Conservation (phyloP, 1,284 basidiomycete genomes). For the Ustilago vetiveriae region DNA sequence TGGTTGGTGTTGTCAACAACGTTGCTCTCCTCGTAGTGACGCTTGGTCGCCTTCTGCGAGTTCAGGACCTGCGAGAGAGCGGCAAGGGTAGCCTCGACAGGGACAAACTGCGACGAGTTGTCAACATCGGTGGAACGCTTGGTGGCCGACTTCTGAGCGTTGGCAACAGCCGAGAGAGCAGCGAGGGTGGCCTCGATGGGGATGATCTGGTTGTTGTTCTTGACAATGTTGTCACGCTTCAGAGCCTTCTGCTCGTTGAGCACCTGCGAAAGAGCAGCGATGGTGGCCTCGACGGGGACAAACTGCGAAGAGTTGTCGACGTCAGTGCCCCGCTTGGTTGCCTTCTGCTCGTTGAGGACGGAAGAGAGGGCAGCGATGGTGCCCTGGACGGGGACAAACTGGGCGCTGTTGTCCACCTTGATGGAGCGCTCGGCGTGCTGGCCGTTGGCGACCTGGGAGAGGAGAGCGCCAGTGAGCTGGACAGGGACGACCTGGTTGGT, state of each 20-base stretch:
- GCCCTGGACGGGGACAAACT: constrained; percentile 36
- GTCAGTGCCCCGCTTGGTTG: not conserved
- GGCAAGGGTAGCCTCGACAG: constrained; percentile 43
- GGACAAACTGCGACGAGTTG: constrained; percentile 34
- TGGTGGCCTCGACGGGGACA: constrained; percentile 37
- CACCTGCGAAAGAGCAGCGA: constrained; percentile 31
- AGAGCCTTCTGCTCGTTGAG: constrained; percentile 30
- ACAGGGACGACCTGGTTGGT: constrained; percentile 43
- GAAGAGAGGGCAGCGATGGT: constrained; percentile 31
- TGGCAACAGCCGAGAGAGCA: constrained; percentile 34
- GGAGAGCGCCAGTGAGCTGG: constrained; percentile 31
- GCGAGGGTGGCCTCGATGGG: constrained; percentile 41
- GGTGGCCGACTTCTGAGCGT: constrained; percentile 23
- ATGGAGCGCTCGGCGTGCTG: constrained; percentile 33
- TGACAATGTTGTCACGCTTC: constrained; percentile 10
- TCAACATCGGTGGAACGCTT: constrained; percentile 16
- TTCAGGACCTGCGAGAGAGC: constrained; percentile 34
- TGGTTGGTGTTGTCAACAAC: constrained; percentile 28
- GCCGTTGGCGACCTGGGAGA: constrained; percentile 44
- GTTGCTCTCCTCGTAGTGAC: not conserved
- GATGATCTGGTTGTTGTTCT: constrained; percentile 28
- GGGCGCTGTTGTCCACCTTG: constrained; percentile 32
- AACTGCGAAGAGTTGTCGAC: constrained; percentile 29
- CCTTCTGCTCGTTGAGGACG: constrained; percentile 31
- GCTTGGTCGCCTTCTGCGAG: constrained; percentile 21